Percentiles rank a stretch among this genome's conserved stretches.
phyloP scores from a whole-genome alignment of 1,284 basidiomycete species.

The Leccinum insolens region DNA sequence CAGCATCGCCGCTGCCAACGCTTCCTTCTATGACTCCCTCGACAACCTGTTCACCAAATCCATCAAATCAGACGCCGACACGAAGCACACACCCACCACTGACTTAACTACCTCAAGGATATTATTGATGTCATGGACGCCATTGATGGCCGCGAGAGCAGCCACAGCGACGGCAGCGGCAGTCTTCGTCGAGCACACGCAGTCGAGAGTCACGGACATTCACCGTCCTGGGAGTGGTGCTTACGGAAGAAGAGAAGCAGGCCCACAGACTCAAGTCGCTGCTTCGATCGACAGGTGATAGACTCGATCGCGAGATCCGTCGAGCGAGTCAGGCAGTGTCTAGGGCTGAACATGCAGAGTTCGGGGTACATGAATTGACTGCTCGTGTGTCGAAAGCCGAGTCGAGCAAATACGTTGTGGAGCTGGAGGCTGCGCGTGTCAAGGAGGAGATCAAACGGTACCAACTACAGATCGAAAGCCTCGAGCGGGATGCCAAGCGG shows the following conservation, averaged over 20 bases:
- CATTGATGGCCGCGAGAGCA: conserved; percentile 23
- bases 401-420: conserved; percentile 46
- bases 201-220: conserved; percentile 25
- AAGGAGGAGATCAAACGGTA: conserved; percentile 52
- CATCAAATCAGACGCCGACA: conserved; percentile 32
- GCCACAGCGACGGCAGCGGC: conserved; percentile 23
- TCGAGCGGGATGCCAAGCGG: conserved; percentile 51
- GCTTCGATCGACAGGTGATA: conserved; percentile 54
- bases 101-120: conserved; percentile 33
- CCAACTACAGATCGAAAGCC: conserved; percentile 50
- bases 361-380: conserved; percentile 45
- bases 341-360: conserved; percentile 57
- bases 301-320: conserved; percentile 58
- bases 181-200: conserved; percentile 29
- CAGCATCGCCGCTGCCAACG: conserved; percentile 50
- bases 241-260: conserved; percentile 67
- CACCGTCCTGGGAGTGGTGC: conserved; percentile 39
- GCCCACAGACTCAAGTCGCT: conserved; percentile 57
- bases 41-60: conserved; percentile 75
- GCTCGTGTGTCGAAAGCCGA: conserved; percentile 45
- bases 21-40: conserved; percentile 65
- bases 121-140: conserved; percentile 30
- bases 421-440: conserved; percentile 47
- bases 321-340: conserved; percentile 53
- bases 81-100: conserved; percentile 45